A percentile compares a stretch with the other conserved stretches of the same genome.
Conservation (phyloP, 2,329 filamentous ascomycete species). For the Pyrenophora tritici-repentis region DNA sequence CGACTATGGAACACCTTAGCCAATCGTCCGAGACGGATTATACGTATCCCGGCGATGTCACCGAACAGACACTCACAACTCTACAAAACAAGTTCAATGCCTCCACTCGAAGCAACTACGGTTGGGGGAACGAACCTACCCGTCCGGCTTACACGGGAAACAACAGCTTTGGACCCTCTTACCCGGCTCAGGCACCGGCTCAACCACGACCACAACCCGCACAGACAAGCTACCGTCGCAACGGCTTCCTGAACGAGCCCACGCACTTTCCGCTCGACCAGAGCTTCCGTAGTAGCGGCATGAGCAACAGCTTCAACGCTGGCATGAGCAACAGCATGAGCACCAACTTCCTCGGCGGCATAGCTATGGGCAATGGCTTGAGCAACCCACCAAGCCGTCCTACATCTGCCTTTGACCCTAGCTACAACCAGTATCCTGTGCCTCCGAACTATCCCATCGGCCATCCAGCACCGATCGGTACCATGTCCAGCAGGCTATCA, state of each 20-base stretch:
- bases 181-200: conserved; percentile 21
- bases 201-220: conserved; percentile 22
- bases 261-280: conserved; percentile 45
- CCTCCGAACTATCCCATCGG: conserved; percentile 35
- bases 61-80: conserved; percentile 56
- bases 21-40: conserved; percentile 58
- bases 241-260: conserved; percentile 45
- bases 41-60: conserved; percentile 51
- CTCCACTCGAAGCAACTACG: conserved; percentile 48
- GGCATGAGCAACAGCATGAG: conserved; percentile 17
- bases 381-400: conserved; percentile 46
- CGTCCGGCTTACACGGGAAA: conserved; percentile 31
- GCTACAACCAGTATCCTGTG: conserved; percentile 41
- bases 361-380: conserved; percentile 19
- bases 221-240: conserved; percentile 36
- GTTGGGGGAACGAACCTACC: conserved; percentile 33
- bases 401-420: conserved; percentile 43
- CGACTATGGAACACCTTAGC: conserved; percentile 64
- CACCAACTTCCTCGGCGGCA: conserved; percentile 5
- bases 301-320: conserved; percentile 19
- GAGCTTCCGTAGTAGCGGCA: conserved; percentile 32
- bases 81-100: conserved; percentile 59
- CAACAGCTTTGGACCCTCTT: conserved; percentile 31
- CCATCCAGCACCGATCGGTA: conserved; percentile 46
- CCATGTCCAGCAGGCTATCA: conserved; percentile 48